Base-by-base conservation (phyloP, 495 filamentous ascomycete genomes). In the Penicillium manginii region DNA sequence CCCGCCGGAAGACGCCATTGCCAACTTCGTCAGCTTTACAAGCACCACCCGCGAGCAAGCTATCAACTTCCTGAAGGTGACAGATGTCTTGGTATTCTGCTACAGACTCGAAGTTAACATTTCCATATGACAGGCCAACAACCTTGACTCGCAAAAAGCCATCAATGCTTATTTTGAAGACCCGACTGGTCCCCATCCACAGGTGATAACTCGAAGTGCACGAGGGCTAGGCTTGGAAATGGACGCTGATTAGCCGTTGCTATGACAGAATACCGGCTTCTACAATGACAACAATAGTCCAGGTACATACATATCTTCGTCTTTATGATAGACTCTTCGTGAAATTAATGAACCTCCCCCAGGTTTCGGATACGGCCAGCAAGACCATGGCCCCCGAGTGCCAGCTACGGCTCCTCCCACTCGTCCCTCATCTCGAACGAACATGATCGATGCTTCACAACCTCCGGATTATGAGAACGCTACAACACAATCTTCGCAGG, bases 361-460 rank as follows among this genome's bases (percentile, higher is more conserved):
- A 88, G 85, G 80, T 18, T 86, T 87, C 63, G 75, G 80, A 45
- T 84, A 85, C 53, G 78, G 85, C 57, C 73, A 79, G 26, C 69
- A 83, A 54, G 84, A 88, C 56, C 73, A 70, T 37, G 68, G 75
- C 4, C 67, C 75, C 12, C 70, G 77, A 50, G 67, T 71, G 5
- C 67, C 76, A 29, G 64, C 76, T 21, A 78, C 81, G 35, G 70
- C 75, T 39, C 83, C 86, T 47, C 86, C 85, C 0, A 87, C 90
- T 11, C 84, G 89, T 50, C 89, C 89, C 47, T 88, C 89, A 1
- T 91, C 89, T 8, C 73, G 86, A 68, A 74, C 83, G 4, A 87
- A 84, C 60, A 83, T 72, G 18, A 64, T 69, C 26, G 73, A 78
- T 42, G 59, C 63, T 33, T 57, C 60, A 5, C 49, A 64, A 40